Base-by-base conservation (phyloP, 169 alveolate genomes). In the Ichthyophthirius multifiliis region DNA sequence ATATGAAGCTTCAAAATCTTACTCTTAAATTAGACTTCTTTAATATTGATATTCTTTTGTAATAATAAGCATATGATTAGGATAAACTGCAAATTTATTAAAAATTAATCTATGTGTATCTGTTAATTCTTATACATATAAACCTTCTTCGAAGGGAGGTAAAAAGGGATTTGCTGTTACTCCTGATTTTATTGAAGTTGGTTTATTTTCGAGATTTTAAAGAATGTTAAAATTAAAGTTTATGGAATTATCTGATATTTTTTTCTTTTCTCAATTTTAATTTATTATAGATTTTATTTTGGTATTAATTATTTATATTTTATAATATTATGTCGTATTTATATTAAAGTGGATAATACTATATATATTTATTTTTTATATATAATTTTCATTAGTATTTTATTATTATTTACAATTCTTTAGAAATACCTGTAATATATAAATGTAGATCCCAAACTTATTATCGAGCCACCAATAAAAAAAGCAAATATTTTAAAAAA, bases 91-190 rank as follows among this genome's bases (percentile, higher is more conserved):
- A 27, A 18, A 55, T 55, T 55, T 55, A 23, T 55, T 55, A 55
- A 55, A 55, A 55, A 55, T 34, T 0, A 55, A 39, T 10, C 43
- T 55, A 27, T 55, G 71, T 10, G 71, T 55, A 27, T 55, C 31
- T 27, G 71, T 27, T 27, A 55, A 39, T 27, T 55, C 71, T 55
- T 55, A 55, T 12, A 55, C 71, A 55, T 27, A 55, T 18, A 55
- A 18, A 3, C 71, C 71, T 27, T 55, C 71, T 55, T 55, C 71
- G 18, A 55, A 55, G 2, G 71, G 71, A 55, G 71, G 71, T 55
- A 55, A 55, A 7, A 55, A 55, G 31, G 71, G 71, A 55, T 55
- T 55, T 10, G 71, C 23, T 1, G 71, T 55, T 16, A 27, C 23
- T 10, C 71, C 71, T 12, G 43, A n/a, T 27, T 34, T 27, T 15